Evolutionary conservation across 441 rosid genomes (phyloP), one percentile per base, ranked within the genome.

Genomic region (Pelargonium cotyledonis): DNA sequence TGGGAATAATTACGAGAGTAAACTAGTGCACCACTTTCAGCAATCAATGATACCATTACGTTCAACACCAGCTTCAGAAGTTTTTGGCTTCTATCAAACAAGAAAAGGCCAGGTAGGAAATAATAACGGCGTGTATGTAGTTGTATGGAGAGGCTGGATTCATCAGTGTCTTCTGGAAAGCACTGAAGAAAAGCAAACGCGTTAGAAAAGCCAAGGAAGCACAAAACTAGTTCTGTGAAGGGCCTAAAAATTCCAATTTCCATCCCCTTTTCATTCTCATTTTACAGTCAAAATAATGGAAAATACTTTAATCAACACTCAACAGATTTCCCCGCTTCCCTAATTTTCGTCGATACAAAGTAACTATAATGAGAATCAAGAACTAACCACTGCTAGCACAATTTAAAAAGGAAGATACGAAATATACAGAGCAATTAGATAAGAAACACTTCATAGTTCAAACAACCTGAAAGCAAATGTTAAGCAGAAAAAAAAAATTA

Each of bases 81-180:
- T 71, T 73, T 74, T 64, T 57, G 77, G 83, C 90, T 86, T 68
- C 90, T 81, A 55, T 81, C 85, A 65, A 95, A 89, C 80, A 95
- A 68, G 85, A 82, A 75, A 73, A 76, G 80, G 76, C 97, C 85
- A 9, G 97, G 96, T 68, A 80, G 44, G 62, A 91, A 57, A 66
- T 84, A 84, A 82, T 82, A 90, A 35, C 65, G 74, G 72, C 77
- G 74, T 61, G 67, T 76, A 47, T 58, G 72, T 2, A 16, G 70
- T 77, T 65, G 23, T 71, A 58, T n/a, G 70, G 76, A 79, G 18
- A 51, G 66, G 51, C 26, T 21, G 23, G 76, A 14, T 69, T 78
- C 75, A 23, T 75, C 81, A 51, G 75, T 80, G 72, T 77, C 88
- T 79, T 83, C 86, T 14, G 81, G 84, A 72, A 84, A 67, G 71